Conservation (phyloP, 805 yeast species). For the Sugiyamaella smithiae region DNA sequence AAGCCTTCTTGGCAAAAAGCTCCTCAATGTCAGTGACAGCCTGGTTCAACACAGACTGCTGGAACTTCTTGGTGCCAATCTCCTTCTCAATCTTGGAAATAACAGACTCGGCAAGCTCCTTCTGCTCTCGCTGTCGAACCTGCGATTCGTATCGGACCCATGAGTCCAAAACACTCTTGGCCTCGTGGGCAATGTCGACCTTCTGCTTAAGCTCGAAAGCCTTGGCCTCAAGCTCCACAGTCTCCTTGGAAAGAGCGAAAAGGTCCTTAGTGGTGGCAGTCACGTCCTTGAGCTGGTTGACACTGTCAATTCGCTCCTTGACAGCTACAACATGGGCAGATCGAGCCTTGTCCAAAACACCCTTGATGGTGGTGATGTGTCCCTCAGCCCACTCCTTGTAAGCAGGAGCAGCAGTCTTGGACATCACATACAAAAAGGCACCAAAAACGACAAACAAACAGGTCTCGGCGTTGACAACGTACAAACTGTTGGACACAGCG, state of each 20-base stretch:
- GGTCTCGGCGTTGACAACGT: constrained; percentile 93
- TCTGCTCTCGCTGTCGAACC: constrained; percentile 94
- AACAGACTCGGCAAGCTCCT: constrained; percentile 81
- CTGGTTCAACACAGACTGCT: constrained; percentile 86
- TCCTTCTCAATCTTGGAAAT: constrained; percentile 86
- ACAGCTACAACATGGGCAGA: constrained; percentile 89
- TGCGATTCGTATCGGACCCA: constrained; percentile 99
- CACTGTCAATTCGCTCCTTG: constrained; percentile 84
- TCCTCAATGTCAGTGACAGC: constrained; percentile 85
- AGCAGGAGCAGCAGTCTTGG: constrained; percentile 89
- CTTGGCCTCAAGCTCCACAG: constrained; percentile 92
- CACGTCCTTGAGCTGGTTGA: constrained; percentile 86
- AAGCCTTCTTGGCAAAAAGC: constrained; percentile 7
- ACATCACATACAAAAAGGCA: constrained; percentile 69
- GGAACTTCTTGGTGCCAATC: constrained; percentile 84
- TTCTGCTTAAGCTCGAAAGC: constrained; percentile 90
- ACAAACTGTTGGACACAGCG: constrained; percentile 90
- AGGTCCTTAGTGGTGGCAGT: constrained; percentile 86
- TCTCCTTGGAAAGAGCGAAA: constrained; percentile 93
- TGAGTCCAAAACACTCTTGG: constrained; percentile 92
- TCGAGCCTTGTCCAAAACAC: constrained; percentile 83
- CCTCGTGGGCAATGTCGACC: constrained; percentile 83
- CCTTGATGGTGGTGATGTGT: constrained; percentile 76
- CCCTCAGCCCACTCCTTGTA: constrained; percentile 93
- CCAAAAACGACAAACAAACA: constrained; percentile 76